phyloP scores from a whole-genome alignment of 1,284 basidiomycete genomes.

The Melampsora americana region DNA sequence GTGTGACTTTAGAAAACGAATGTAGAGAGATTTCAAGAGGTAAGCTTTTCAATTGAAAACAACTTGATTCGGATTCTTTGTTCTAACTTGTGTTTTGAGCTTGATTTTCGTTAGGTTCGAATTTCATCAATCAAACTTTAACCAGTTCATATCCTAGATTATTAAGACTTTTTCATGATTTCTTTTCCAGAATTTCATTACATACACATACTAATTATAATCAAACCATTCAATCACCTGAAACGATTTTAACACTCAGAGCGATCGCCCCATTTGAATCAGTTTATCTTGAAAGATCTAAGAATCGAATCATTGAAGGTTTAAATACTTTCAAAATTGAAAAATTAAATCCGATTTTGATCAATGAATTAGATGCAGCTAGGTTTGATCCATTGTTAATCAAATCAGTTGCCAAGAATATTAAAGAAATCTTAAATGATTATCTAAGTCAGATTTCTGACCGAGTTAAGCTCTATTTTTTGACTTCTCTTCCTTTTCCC shows the following conservation, averaged over 20 bases:
- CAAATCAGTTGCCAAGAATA: constrained; percentile 70
- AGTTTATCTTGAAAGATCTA: constrained; percentile 77
- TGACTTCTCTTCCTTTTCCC: background rate
- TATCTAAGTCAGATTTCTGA: constrained; percentile 65
- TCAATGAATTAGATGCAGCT: constrained; percentile 87
- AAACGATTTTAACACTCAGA: constrained; percentile 80
- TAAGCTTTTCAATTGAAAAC: constrained; percentile 53
- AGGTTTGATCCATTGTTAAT: constrained; percentile 86
- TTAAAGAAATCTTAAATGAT: constrained; percentile 65
- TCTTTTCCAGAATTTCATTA: constrained; percentile 88
- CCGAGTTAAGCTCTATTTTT: constrained; percentile 60
- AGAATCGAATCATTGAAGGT: constrained; percentile 72
- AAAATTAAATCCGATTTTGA: constrained; percentile 69
- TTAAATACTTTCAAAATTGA: constrained; percentile 67
- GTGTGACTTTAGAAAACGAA: constrained; percentile 73
- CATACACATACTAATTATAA: constrained; percentile 88
- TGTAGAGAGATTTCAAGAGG: constrained; percentile 72
- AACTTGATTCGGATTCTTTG: too few species aligned
- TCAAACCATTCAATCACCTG: constrained; percentile 58
- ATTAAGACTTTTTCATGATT: constrained; percentile 85
- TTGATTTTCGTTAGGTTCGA: constrained; percentile 61
- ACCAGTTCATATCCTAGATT: constrained; percentile 78
- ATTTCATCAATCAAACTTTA: constrained; percentile 80
- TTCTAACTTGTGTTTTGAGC: too few species aligned
- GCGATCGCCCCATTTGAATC: constrained; percentile 77